These are phyloP conservation scores for Eutrema heterophyllum DNA, from an alignment of 345 rosid genomes.

Conservation along the genomic window DNA sequence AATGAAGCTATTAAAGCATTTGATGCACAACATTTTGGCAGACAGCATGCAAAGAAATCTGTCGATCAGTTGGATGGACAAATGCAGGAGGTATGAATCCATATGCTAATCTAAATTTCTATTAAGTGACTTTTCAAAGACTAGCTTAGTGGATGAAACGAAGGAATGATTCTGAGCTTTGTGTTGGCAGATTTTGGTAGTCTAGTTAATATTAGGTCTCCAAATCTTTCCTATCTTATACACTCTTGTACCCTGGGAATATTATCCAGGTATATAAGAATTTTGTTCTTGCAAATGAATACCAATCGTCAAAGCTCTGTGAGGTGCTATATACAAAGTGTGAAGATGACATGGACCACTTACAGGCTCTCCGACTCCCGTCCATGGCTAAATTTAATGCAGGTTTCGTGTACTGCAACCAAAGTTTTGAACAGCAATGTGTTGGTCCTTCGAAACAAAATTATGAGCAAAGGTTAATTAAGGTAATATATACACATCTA, in stretches of 20 bases:
- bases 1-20: slow-evolving; percentile 58
- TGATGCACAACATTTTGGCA: slow-evolving; percentile 93
- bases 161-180: background rate
- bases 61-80: slow-evolving; percentile 72
- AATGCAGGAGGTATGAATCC: slow-evolving; percentile 63
- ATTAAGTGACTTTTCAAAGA: background rate
- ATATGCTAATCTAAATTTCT: background rate
- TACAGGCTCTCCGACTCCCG: slow-evolving; percentile 96
- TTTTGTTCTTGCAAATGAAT: slow-evolving; percentile 67
- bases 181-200: background rate
- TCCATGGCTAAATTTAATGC: slow-evolving; percentile 99
- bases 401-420: slow-evolving; percentile 89
- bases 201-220: background rate
- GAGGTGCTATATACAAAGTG: slow-evolving; percentile 74
- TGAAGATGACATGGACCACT: slow-evolving; percentile 97
- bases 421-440: slow-evolving; percentile 73
- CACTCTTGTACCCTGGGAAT: slow-evolving; percentile 17
- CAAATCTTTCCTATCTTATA: background rate
- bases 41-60: slow-evolving; percentile 84
- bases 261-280: slow-evolving; percentile 60
- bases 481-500: slow-evolving; percentile 43
- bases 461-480: slow-evolving; percentile 79
- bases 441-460: slow-evolving; percentile 85
- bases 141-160: background rate
- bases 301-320: slow-evolving; percentile 81